Conservation (phyloP, 202 grass and related monocot species). For the Musa balbisiana region DNA sequence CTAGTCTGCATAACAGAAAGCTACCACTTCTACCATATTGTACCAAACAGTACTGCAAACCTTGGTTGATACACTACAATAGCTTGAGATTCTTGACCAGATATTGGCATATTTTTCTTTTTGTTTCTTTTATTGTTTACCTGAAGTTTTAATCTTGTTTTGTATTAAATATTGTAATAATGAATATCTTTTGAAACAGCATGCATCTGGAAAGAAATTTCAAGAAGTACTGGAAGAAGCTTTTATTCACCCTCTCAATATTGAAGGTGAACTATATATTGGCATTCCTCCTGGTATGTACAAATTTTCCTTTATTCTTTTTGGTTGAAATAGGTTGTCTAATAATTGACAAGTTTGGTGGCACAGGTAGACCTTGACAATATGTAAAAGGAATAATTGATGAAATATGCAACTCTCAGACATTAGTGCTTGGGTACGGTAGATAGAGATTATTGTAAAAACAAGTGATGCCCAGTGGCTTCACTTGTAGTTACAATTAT, state of each 20-base stretch:
- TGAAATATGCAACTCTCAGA: neutral
- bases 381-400: neutral
- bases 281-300: conserved; percentile 86
- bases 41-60: too few species aligned
- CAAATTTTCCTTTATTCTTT: neutral
- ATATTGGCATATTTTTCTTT: neutral
- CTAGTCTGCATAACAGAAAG: too few species aligned
- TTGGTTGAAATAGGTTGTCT: neutral
- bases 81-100: neutral
- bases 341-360: too few species aligned
- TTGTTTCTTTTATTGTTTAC: conserved; percentile 5
- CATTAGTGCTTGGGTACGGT: neutral
- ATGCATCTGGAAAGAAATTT: conserved; percentile 84
- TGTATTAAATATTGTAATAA: neutral
- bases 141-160: conserved; percentile 2
- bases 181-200: conserved; percentile 32
- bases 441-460: too few species aligned
- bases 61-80: neutral
- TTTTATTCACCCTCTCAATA: conserved; percentile 77
- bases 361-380: too few species aligned
- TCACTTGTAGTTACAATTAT: too few species aligned
- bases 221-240: conserved; percentile 88
- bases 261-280: conserved; percentile 84
- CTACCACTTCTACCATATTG: too few species aligned
- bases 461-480: too few species aligned